Percentiles rank a stretch among this genome's conserved stretches.
These are phyloP conservation scores for Setaria italica DNA, from an alignment of 202 grass and related monocot genomes.

Conservation along the genomic window DNA sequence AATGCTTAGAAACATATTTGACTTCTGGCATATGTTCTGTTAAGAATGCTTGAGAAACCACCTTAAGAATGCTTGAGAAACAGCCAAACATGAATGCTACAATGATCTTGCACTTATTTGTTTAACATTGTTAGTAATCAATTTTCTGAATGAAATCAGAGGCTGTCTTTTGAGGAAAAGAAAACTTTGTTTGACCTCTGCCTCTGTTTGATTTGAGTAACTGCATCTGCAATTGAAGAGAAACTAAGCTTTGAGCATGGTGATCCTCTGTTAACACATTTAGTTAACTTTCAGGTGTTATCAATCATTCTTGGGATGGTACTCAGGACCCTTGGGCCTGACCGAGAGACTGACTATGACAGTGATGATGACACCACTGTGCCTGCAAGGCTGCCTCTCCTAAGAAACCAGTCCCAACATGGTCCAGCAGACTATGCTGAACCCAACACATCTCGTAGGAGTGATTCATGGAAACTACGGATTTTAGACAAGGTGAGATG, in stretches of 20 bases:
- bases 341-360: conserved; percentile 68
- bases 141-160: conserved; percentile 12
- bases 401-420: conserved; percentile 71
- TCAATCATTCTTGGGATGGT: conserved; percentile 79
- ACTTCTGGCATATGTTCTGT: not conserved
- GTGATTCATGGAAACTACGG: conserved; percentile 72
- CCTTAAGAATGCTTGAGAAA: conserved; percentile 6
- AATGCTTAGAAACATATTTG: not conserved
- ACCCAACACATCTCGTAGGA: conserved; percentile 57
- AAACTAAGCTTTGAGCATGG: not conserved
- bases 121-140: not conserved
- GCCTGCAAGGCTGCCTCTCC: conserved; percentile 77
- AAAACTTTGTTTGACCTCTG: not conserved
- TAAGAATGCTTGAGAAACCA: conserved; percentile 3
- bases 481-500: conserved; percentile 71
- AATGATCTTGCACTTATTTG: not conserved
- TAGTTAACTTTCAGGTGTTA: conserved; percentile 55
- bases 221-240: not conserved
- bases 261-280: not conserved
- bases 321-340: conserved; percentile 77
- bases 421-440: conserved; percentile 41
- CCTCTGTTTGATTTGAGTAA: not conserved
- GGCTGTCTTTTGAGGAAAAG: not conserved
- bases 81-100: not conserved
- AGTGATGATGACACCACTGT: conserved; percentile 72